A percentile compares a stretch with the other conserved stretches of the same genome.
Conservation (phyloP, 805 yeast genomes). For the Spathaspora gorwiae region DNA sequence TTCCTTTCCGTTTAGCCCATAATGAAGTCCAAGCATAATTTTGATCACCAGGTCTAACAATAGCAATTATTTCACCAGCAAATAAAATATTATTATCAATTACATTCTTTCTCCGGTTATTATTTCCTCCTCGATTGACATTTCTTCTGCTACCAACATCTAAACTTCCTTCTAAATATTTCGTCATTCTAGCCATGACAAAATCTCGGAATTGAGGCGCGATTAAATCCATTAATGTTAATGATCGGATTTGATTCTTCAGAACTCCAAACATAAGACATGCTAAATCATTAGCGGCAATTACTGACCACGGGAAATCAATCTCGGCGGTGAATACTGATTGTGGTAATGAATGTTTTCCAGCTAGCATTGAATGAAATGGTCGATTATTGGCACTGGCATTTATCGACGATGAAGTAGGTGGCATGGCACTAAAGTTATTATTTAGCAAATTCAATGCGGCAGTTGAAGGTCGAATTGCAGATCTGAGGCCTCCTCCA, state of each 20-base stretch:
- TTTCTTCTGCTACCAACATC: slow-evolving; percentile 13
- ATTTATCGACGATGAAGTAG: background rate
- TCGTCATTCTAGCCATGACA: slow-evolving; percentile 53
- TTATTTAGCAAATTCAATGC: slow-evolving; percentile 25
- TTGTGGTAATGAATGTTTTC: slow-evolving; percentile 70
- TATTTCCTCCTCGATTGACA: slow-evolving; percentile 1
- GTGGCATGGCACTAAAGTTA: slow-evolving; percentile 4
- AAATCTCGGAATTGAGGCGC: slow-evolving; percentile 73
- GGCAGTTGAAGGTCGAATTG: slow-evolving; percentile 24
- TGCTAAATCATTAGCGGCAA: slow-evolving; percentile 86
- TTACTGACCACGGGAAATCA: slow-evolving; percentile 72
- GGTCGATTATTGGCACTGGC: slow-evolving; percentile 26
- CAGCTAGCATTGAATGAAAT: slow-evolving; percentile 61
- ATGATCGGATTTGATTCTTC: slow-evolving; percentile 52
- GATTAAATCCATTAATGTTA: slow-evolving; percentile 69
- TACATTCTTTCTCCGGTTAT: background rate
- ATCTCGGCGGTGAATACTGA: slow-evolving; percentile 79
- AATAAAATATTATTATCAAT: slow-evolving; percentile 48
- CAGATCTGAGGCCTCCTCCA: slow-evolving; percentile 3
- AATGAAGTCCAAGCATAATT: slow-evolving; percentile 78
- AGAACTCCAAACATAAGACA: slow-evolving; percentile 83
- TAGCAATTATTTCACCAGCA: slow-evolving; percentile 83
- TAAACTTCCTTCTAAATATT: slow-evolving; percentile 14
- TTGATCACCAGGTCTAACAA: slow-evolving; percentile 58
- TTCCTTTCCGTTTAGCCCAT: slow-evolving; percentile 80